A percentile compares a stretch with the other conserved stretches of the same genome.
phyloP scores from a whole-genome alignment of 2,329 filamentous ascomycete species.

The Parasarocladium wereldwijsianum region DNA sequence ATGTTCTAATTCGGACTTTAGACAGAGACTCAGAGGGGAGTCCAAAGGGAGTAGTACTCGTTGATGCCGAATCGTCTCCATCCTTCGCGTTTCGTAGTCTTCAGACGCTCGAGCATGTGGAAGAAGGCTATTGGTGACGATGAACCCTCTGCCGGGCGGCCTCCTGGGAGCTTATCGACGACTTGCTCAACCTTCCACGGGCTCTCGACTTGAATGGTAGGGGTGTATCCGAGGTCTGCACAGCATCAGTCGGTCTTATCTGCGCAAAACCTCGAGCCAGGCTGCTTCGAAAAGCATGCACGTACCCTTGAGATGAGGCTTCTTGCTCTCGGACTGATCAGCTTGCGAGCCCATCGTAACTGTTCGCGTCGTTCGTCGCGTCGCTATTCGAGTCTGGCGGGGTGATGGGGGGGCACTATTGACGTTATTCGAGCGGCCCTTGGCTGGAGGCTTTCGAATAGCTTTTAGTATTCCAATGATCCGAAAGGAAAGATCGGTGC shows the following conservation, averaged over 20 bases:
- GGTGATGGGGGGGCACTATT: conserved; percentile 6
- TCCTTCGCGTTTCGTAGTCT: conserved; percentile 91
- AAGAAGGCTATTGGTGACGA: conserved; percentile 79
- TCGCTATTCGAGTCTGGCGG: neutral
- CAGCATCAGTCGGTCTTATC: neutral
- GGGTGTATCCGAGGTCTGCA: conserved; percentile 19
- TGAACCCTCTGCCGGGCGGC: conserved; percentile 40
- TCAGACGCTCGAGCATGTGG: conserved; percentile 83
- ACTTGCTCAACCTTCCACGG: conserved; percentile 47
- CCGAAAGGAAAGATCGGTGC: too few relatives aligned
- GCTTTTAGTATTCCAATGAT: too few relatives aligned
- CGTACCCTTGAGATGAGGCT: conserved; percentile 13
- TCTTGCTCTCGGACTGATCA: conserved; percentile 9
- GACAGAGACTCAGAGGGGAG: too few relatives aligned
- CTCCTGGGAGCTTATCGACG: conserved; percentile 44
- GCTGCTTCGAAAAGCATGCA: neutral
- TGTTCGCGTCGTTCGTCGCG: too few relatives aligned
- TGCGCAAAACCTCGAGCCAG: too few relatives aligned
- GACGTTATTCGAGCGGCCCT: too few relatives aligned
- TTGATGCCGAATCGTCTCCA: conserved; percentile 80
- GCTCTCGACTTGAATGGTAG: conserved; percentile 24
- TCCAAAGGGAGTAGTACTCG: conserved; percentile 20
- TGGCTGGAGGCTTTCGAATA: too few relatives aligned
- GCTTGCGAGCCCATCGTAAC: conserved; percentile 17
- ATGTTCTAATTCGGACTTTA: conserved; percentile 6